Conservation (phyloP, 352 stramenopile genomes). For the Peronospora farinosa region DNA sequence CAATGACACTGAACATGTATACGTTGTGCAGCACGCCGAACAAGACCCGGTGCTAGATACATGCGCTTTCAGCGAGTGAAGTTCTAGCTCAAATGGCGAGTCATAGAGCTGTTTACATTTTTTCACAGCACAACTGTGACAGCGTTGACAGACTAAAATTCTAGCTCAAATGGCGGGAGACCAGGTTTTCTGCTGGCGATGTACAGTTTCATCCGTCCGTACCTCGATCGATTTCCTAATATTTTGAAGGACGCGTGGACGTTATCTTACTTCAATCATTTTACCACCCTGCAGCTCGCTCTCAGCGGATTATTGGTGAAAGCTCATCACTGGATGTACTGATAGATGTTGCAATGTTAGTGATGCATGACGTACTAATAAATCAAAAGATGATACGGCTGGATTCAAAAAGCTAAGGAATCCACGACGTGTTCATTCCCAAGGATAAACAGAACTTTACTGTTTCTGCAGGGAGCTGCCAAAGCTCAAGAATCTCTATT, state of each 20-base stretch:
- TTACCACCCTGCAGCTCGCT: too few species aligned
- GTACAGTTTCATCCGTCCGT: neutral
- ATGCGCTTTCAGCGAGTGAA: too few species aligned
- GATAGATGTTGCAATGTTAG: neutral
- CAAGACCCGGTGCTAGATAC: too few species aligned
- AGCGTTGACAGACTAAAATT: too few species aligned
- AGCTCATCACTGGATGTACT: neutral
- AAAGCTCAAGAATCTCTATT: constrained; percentile 8
- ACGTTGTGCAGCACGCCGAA: too few species aligned
- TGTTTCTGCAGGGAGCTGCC: constrained; percentile 11
- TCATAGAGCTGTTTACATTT: neutral
- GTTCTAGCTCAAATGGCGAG: neutral
- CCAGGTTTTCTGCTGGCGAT: neutral
- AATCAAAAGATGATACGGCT: neutral
- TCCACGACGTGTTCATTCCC: too few species aligned
- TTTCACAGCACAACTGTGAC: neutral
- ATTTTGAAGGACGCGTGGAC: too few species aligned
- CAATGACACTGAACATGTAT: too few species aligned
- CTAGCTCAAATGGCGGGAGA: too few species aligned
- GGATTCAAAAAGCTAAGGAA: too few species aligned
- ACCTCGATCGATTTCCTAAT: neutral
- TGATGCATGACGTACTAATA: neutral
- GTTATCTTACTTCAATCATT: too few species aligned
- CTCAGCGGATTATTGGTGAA: neutral
- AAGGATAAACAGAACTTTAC: too few species aligned